Evolutionary conservation across 2,329 filamentous ascomycete species (phyloP), one percentile per base, ranked within the genome.

Genomic region (Nothopassalora personata): DNA sequence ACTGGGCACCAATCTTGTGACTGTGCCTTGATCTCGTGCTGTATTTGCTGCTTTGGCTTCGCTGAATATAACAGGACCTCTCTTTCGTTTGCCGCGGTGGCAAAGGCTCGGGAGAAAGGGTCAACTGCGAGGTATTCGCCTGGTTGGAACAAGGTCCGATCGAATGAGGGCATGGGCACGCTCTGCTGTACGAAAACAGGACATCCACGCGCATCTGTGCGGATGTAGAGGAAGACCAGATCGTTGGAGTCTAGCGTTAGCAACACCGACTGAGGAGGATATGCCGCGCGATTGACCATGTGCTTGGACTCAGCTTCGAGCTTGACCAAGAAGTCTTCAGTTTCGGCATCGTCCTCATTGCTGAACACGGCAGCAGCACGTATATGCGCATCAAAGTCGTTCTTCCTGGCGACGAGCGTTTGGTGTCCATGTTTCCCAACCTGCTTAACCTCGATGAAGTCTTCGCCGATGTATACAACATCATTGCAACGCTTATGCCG

Each of bases 401-500:
- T 80, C 73, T 92, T 95, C 60, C 83, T 83, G n/a, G 83, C 80
- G n/a, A 96, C 79, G 68, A 91, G 85, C 64, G 86, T 83, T 27
- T 96, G 80, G 67, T 88, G 86, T 1, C 86, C 86, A 69, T 89
- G 84, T 3, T 62, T 34, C n/a, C 61, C 65, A 47, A 72, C 65
- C 33, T 96, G 88, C 30, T 53, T 52, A 13, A 57, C 48, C 18
- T 58, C 36, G 19, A 99, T 82, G 66, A 85, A 90, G 63, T 88
- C 83, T 65, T 96, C 88, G 56, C 91, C 90, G 58, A 99, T 82
- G 67, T 96, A 91, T 39, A 92, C 87, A 63, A 97, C 84, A 76
- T 97, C 92, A 66, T 94, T 91, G 60, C 86, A 80, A 47, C 80
- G 74, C 54, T 80, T 79, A 57, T 86, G 86, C 59, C 92, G 83